Evolutionary conservation across 129 eudicot genomes (phyloP), one percentile per base, ranked within the genome.

Genomic region (Apium graveolens): DNA sequence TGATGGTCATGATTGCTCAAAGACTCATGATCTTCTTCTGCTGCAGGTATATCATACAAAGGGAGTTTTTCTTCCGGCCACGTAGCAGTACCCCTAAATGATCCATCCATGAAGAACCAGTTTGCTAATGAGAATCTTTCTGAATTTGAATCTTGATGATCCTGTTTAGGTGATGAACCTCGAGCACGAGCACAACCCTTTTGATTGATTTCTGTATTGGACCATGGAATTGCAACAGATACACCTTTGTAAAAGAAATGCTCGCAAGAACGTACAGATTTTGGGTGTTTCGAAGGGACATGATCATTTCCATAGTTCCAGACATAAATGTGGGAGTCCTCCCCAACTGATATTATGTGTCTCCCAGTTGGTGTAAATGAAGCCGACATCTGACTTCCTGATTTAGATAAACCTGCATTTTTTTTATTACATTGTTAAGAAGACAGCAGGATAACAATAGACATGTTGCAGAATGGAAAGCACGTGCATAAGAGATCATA

Each of bases 21-120:
- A 34, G n/a, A 34, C 42, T 32, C 41, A 34, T 68, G 43, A 29
- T 68, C 73, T 68, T 31, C 43, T 12, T 70, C 85, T 74, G 71
- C 66, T 57, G 51, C 34, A 34, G 91, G 39, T 81, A 75, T 26
- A 65, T 84, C 84, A 78, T 44, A 78, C 70, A 80, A 24, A 11
- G 94, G 92, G 34, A 87, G 94, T 38, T 76, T 81, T 68, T 93
- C 98, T 60, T 89, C 93, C 1, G 98, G 98, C 91, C 91, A 89
- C 1, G 91, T 89, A 8, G 87, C 80, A 1, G 84, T 81, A 17
- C 89, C 84, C 80, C 84, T 65, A 65, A 79, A 75, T 65, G 91
- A 81, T 46, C 86, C 74, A 5, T 87, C 95, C 83, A 84, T 75
- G 78, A 88, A 87, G 75, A 90, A 85, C 87, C 91, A 83, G 16